Percentiles rank a stretch among this genome's conserved stretches.
These are phyloP conservation scores for Candida stauntonica DNA, from an alignment of 805 yeast genomes.

Conservation along the genomic window DNA sequence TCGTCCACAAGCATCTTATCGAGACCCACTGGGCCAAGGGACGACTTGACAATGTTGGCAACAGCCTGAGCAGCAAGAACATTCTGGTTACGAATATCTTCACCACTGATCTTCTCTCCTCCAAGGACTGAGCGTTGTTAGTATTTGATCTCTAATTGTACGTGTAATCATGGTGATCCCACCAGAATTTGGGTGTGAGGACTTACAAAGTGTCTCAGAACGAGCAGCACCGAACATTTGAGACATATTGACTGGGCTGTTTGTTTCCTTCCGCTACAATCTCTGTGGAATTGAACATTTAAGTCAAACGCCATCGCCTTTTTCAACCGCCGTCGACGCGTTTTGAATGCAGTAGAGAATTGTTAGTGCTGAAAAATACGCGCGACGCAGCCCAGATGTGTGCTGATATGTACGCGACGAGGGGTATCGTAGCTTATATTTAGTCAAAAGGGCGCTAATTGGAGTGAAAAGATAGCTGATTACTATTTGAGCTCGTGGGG, in stretches of 20 bases:
- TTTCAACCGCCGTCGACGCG: conserved; percentile 1
- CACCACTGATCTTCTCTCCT: conserved; percentile 94
- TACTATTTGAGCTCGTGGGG: too few species aligned
- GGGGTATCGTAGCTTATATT: background rate
- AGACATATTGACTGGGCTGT: conserved; percentile 34
- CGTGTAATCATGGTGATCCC: background rate
- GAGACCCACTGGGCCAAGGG: conserved; percentile 96
- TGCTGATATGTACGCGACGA: conserved; percentile 6
- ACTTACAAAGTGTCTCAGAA: conserved; percentile 78
- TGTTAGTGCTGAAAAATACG: conserved; percentile 20
- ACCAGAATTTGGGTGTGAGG: background rate
- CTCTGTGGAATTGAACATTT: background rate
- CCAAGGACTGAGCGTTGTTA: conserved; percentile 53
- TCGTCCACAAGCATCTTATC: conserved; percentile 99
- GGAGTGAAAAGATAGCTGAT: too few species aligned
- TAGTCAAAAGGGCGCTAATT: background rate
- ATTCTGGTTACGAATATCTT: conserved; percentile 93
- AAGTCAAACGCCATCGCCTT: conserved; percentile 3
- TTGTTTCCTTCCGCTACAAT: background rate
- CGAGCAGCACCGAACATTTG: conserved; percentile 75
- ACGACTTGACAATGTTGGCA: conserved; percentile 93
- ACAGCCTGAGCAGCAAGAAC: conserved; percentile 98
- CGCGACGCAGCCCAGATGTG: conserved; percentile 1
- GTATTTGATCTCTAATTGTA: conserved; percentile 15
- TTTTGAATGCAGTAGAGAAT: conserved; percentile 5